These are phyloP conservation scores for Erodium texanum DNA, from an alignment of 441 rosid species.

Conservation along the genomic window DNA sequence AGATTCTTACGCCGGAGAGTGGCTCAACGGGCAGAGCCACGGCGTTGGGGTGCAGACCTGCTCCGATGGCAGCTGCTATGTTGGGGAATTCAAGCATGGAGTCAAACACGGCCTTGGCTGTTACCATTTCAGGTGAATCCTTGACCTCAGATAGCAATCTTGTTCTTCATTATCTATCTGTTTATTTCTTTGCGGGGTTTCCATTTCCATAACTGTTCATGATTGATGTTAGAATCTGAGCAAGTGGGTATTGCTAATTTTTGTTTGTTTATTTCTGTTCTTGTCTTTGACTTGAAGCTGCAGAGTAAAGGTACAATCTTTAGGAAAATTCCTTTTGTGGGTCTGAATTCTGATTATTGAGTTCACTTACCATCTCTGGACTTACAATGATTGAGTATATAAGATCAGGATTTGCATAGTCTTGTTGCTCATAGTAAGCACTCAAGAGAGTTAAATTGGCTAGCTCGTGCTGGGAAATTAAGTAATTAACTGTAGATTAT, in stretches of 20 bases:
- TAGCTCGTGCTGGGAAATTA: no score
- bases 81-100: slow-evolving; percentile 69
- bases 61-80: slow-evolving; percentile 67
- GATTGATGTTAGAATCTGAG: no score
- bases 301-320: neutral
- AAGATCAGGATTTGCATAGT: no score
- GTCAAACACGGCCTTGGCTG: slow-evolving; percentile 87
- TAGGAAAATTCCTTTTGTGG: neutral
- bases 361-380: neutral
- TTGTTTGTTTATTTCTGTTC: neutral
- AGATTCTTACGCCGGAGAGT: slow-evolving; percentile 81
- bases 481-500: no score
- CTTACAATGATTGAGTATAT: neutral
- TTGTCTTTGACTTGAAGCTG: no score
- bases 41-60: slow-evolving; percentile 80
- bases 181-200: neutral
- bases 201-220: neutral
- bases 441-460: no score
- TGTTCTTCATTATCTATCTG: no score
- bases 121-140: slow-evolving; percentile 67
- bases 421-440: no score
- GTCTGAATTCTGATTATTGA: neutral
- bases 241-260: neutral
- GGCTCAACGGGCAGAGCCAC: slow-evolving; percentile 87
- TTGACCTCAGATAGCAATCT: no score